Evolutionary conservation across 371 early-diverging fungal species (phyloP).

Genomic region (Rhizopus delemar): DNA sequence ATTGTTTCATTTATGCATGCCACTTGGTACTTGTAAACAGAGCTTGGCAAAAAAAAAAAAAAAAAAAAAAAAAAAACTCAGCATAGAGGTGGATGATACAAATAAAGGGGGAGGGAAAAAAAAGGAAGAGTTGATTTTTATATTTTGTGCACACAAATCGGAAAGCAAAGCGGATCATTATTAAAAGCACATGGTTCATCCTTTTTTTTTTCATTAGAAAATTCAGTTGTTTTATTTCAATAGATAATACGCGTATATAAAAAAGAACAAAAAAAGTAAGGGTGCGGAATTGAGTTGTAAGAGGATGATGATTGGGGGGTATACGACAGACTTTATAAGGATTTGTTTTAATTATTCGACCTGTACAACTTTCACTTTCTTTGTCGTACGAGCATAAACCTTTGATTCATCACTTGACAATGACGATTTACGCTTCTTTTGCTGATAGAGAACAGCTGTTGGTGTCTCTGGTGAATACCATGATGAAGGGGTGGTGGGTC

Average conservation of each 20-base stretch:
- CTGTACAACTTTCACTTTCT: not conserved
- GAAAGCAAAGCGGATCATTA: no score
- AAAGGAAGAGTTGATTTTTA: no score
- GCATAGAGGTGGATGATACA: no score
- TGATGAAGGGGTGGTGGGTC: slow-evolving; percentile 23
- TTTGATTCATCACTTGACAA: not conserved
- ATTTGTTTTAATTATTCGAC: not conserved
- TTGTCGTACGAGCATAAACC: not conserved
- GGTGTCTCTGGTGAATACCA: slow-evolving; percentile 32
- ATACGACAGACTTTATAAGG: not conserved
- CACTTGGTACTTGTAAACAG: no score
- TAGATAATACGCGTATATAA: not conserved
- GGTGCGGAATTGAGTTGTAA: not conserved
- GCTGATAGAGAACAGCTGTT: slow-evolving; percentile 23
- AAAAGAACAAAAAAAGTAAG: not conserved
- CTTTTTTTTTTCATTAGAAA: no score
- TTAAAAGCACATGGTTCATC: no score
- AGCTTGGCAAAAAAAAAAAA: no score
- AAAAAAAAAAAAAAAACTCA: no score
- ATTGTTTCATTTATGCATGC: no score
- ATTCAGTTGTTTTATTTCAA: no score
- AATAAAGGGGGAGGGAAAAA: no score
- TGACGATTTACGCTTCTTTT: slow-evolving; percentile 14
- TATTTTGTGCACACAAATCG: no score
- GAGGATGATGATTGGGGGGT: not conserved